phyloP scores from a whole-genome alignment of 164 flowering plant species.

The Pachysandra terminalis region DNA sequence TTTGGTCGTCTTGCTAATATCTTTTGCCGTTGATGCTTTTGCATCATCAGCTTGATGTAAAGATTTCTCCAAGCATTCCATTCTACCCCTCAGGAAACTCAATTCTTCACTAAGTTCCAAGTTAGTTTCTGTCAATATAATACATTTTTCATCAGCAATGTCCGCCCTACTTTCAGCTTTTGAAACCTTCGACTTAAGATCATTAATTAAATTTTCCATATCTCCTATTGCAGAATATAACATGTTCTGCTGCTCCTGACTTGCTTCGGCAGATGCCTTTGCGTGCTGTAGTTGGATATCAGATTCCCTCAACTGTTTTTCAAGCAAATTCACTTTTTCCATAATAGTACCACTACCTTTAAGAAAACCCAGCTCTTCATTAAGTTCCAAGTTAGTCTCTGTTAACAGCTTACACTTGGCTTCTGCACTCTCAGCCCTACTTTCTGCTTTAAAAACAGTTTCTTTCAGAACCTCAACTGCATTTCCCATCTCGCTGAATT shows the following conservation, averaged over 20 bases:
- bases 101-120: slow-evolving; percentile 48
- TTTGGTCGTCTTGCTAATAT: slow-evolving; percentile 50
- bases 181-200: slow-evolving; percentile 46
- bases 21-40: slow-evolving; percentile 58
- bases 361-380: slow-evolving; percentile 47
- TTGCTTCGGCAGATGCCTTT: slow-evolving; percentile 57
- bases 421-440: slow-evolving; percentile 49
- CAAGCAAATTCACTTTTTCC: slow-evolving; percentile 35
- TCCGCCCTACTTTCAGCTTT: slow-evolving; percentile 51
- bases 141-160: slow-evolving; percentile 56
- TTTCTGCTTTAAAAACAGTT: slow-evolving; percentile 37
- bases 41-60: slow-evolving; percentile 56
- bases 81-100: slow-evolving; percentile 39
- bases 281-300: slow-evolving; percentile 48
- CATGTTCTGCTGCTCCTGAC: slow-evolving; percentile 59
- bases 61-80: slow-evolving; percentile 56
- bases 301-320: slow-evolving; percentile 41
- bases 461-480: slow-evolving; percentile 36
- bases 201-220: slow-evolving; percentile 58
- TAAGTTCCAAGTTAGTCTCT: slow-evolving; percentile 49
- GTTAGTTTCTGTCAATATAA: slow-evolving; percentile 50
- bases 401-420: slow-evolving; percentile 35
- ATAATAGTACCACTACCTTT: slow-evolving; percentile 36
- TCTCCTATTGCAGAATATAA: slow-evolving; percentile 45
- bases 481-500: slow-evolving; percentile 42